These are phyloP conservation scores for Gliomastix tumulicola DNA, from an alignment of 2,329 filamentous ascomycete genomes.

Conservation along the genomic window DNA sequence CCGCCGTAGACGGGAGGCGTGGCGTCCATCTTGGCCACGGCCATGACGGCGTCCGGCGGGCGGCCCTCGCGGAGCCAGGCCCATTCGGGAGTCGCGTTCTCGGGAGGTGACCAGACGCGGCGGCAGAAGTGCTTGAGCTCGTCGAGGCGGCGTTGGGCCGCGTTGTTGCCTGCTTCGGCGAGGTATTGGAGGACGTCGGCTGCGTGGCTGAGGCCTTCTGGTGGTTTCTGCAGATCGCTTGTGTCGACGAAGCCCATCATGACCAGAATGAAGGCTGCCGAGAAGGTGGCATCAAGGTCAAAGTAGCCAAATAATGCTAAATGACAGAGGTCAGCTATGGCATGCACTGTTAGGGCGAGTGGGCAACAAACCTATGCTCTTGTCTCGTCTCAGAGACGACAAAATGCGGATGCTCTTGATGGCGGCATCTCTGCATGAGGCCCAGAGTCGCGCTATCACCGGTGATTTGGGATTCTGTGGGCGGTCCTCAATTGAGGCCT, in stretches of 20 bases:
- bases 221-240: constrained; percentile 11
- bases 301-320: constrained; percentile 17
- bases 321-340: not conserved
- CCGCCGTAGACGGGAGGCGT: too few species aligned
- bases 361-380: constrained; percentile 10
- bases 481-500: constrained; percentile 6
- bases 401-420: constrained; percentile 16
- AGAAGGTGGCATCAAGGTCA: constrained; percentile 18
- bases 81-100: constrained; percentile 12
- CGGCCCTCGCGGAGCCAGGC: constrained; percentile 6
- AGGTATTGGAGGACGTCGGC: constrained; percentile 13
- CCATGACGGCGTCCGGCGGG: not conserved
- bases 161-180: constrained; percentile 13
- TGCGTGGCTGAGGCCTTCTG: constrained; percentile 13
- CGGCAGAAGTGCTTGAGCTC: constrained; percentile 17
- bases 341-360: not conserved
- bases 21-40: not conserved
- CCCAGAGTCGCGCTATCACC: constrained; percentile 11
- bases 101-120: constrained; percentile 15
- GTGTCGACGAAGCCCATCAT: constrained; percentile 18
- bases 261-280: constrained; percentile 15
- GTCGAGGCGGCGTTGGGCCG: constrained; percentile 12
- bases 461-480: constrained; percentile 8
- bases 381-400: constrained; percentile 10
- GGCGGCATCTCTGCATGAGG: constrained; percentile 16